Conservation (phyloP, 1,284 basidiomycete genomes). For the Chondrostereum purpureum region DNA sequence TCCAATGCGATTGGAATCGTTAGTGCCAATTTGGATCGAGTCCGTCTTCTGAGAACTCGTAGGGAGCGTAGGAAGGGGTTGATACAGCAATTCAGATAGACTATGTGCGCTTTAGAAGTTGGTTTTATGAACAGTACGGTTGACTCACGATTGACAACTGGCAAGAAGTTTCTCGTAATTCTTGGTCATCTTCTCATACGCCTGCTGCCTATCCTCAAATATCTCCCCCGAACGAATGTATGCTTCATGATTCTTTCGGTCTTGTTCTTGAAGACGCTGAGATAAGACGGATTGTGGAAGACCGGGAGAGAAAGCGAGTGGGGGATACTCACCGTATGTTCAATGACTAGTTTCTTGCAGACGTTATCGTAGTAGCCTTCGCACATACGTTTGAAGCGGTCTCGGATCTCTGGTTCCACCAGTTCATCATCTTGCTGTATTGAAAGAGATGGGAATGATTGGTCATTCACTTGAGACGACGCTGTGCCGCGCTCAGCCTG, state of each 20-base stretch:
- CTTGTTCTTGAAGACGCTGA: conserved; percentile 92
- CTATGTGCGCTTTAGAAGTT: conserved; percentile 28
- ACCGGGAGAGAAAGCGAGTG: conserved; percentile 5
- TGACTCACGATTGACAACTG: conserved; percentile 79
- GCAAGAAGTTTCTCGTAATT: conserved; percentile 86
- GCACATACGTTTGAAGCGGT: conserved; percentile 89
- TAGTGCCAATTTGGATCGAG: conserved; percentile 65
- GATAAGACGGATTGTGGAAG: conserved; percentile 9
- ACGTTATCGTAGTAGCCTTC: conserved; percentile 91
- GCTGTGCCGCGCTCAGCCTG: conserved; percentile 48
- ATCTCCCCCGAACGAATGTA: conserved; percentile 99
- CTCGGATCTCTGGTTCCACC: conserved; percentile 77
- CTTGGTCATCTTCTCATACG: conserved; percentile 97
- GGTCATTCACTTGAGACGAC: conserved; percentile 33
- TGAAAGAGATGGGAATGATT: conserved; percentile 35
- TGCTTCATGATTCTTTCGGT: conserved; percentile 93
- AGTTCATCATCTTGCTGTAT: conserved; percentile 51
- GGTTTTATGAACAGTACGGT: conserved; percentile 1
- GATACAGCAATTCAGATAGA: conserved; percentile 82
- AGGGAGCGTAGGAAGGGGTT: conserved; percentile 78
- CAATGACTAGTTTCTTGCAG: conserved; percentile 84
- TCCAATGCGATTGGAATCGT: conserved; percentile 26
- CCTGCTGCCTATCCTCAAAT: conserved; percentile 97
- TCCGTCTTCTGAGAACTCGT: conserved; percentile 72
- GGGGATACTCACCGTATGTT: conserved; percentile 68